Evolutionary conservation across 176 grass and related monocot genomes (phyloP), one percentile per base, ranked within the genome.

Genomic region (Bolboschoenus planiculmis): DNA sequence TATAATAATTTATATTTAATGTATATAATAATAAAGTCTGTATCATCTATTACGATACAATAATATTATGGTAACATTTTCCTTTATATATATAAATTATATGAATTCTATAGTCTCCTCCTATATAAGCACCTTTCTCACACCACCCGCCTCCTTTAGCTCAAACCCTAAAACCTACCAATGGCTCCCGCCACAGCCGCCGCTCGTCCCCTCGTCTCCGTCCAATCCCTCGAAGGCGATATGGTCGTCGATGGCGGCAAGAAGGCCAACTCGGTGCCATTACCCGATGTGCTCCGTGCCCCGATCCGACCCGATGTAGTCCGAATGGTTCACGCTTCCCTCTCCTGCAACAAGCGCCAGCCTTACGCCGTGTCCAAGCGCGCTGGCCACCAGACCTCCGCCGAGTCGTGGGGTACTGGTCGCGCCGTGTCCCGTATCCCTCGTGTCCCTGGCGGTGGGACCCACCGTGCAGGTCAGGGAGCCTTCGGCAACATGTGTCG

Each of bases 401-500:
- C 96, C 0, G 89, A 95, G 80, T 98, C 96, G 0, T 98, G 92
- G 90, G 90, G 96, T 0, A 98, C 92, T 0, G 96, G 96, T 0
- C 96, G 96, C 21, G 92, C 96, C 0, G 96, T 95, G 15, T 98
- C 92, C 0, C 92, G 96, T 88, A 95, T 98, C 55, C 92, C 96
- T 0, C 96, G 96, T 26, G 92, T 98, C 8, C 92, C 87, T 5
- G 90, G 96, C 0, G 92, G 96, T 11, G 92, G 96, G 4, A 91
- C 90, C 4, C 94, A 93, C 78, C 94, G 89, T 80, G 89, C 94
- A 13, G 91, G 94, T 21, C 87, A 97, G 87, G 94, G 94, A 78
- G 94, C 89, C 62, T 97, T 97, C 56, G 91, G 94, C 29, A 97
- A 97, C 89, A 97, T 97, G 94, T 93, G 91, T 68, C 94, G 94